These are phyloP conservation scores for Metschnikowia drakensbergensis DNA, from an alignment of 805 yeast genomes.

Conservation along the genomic window DNA sequence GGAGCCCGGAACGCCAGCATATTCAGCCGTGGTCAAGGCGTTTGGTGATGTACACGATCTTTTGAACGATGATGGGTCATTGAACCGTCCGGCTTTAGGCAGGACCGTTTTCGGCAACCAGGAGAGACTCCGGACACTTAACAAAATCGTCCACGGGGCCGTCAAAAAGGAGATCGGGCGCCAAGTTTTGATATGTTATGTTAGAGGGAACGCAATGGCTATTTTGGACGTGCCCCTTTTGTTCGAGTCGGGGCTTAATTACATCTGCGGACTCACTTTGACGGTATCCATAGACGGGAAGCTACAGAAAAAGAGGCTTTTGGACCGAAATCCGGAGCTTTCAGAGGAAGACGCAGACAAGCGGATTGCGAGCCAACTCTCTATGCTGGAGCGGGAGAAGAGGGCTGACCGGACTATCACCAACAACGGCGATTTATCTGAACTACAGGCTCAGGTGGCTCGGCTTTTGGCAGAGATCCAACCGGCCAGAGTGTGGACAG, in stretches of 20 bases:
- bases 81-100: slow-evolving; percentile 78
- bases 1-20: slow-evolving; percentile 72
- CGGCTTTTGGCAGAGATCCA: slow-evolving; percentile 22
- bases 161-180: slow-evolving; percentile 64
- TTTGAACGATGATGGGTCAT: slow-evolving; percentile 36
- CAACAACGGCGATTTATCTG: slow-evolving; percentile 43
- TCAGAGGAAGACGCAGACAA: slow-evolving; percentile 61
- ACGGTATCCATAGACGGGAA: slow-evolving; percentile 61
- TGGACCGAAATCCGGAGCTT: slow-evolving; percentile 64
- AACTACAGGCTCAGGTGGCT: slow-evolving; percentile 22
- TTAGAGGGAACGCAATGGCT: slow-evolving; percentile 55
- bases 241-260: slow-evolving; percentile 73
- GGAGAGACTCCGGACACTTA: slow-evolving; percentile 55
- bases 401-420: slow-evolving; percentile 66
- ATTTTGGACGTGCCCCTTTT: slow-evolving; percentile 86
- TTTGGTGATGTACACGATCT: slow-evolving; percentile 57
- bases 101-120: slow-evolving; percentile 69
- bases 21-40: slow-evolving; percentile 55
- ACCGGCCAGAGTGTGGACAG: slow-evolving; percentile 25
- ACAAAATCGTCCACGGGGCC: slow-evolving; percentile 83
- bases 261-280: slow-evolving; percentile 65
- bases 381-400: slow-evolving; percentile 50
- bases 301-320: slow-evolving; percentile 60
- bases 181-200: slow-evolving; percentile 55
- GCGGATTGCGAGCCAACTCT: slow-evolving; percentile 76